Evolutionary conservation across 1,284 basidiomycete species (phyloP).

Genomic region (Pholiota adiposa): DNA sequence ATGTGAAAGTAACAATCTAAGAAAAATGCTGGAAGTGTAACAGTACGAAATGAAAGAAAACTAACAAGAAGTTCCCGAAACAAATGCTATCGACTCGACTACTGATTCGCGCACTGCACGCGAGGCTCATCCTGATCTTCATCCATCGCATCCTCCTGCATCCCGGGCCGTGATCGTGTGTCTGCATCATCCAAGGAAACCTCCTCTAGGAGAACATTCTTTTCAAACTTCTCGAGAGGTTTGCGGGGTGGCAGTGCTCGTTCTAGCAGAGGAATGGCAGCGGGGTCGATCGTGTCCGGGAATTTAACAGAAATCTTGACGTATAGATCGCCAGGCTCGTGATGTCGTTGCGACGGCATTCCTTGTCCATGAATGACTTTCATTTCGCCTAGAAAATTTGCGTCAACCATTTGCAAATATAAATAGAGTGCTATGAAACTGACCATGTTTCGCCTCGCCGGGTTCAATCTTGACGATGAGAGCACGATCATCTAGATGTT

Average conservation of each 20-base stretch:
- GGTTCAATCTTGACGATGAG: conserved; percentile 86
- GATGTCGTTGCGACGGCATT: conserved; percentile 98
- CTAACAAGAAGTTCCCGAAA: background rate
- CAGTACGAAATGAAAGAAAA: conserved; percentile 12
- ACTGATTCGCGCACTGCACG: conserved; percentile 87
- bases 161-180: conserved; percentile 68
- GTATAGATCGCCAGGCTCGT: conserved; percentile 95
- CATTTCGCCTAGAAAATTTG: conserved; percentile 65
- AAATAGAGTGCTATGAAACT: conserved; percentile 24
- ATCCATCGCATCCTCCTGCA: conserved; percentile 65
- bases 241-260: conserved; percentile 84
- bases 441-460: conserved; percentile 95
- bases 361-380: conserved; percentile 95
- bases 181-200: conserved; percentile 86
- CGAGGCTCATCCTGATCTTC: conserved; percentile 83
- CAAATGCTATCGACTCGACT: conserved; percentile 29
- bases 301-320: conserved; percentile 90
- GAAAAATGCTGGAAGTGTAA: conserved; percentile 5
- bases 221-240: conserved; percentile 70
- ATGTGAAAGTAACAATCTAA: conserved; percentile 29
- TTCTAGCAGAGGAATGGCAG: conserved; percentile 80
- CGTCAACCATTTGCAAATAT: background rate
- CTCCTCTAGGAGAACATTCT: conserved; percentile 81
- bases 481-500: conserved; percentile 93
- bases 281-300: conserved; percentile 82